Evolutionary conservation across 805 yeast genomes (phyloP).

Genomic region (Diddensiella caesifluorescens): DNA sequence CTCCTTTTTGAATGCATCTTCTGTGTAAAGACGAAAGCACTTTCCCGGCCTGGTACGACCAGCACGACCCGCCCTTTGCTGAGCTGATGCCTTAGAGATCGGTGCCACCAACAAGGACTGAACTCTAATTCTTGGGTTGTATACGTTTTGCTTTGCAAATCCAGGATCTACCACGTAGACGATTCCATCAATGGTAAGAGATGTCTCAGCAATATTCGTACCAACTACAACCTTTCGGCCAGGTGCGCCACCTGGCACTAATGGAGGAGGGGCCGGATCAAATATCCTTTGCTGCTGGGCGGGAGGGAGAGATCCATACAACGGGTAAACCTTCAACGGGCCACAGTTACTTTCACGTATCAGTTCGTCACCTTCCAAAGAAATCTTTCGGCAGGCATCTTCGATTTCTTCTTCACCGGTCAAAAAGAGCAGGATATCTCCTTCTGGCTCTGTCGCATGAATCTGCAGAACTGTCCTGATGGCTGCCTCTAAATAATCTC

Average conservation of each 20-base stretch:
- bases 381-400: slow-evolving; percentile 86
- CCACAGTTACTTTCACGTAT: slow-evolving; percentile 88
- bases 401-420: slow-evolving; percentile 99
- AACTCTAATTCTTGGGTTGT: slow-evolving; percentile 92
- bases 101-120: slow-evolving; percentile 93
- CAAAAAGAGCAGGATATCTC: slow-evolving; percentile 79
- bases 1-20: slow-evolving; percentile 92
- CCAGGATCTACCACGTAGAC: slow-evolving; percentile 98
- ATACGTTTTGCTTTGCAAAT: slow-evolving; percentile 91
- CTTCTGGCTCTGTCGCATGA: slow-evolving; percentile 93
- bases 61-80: slow-evolving; percentile 99
- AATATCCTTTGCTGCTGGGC: slow-evolving; percentile 90
- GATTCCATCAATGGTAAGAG: slow-evolving; percentile 94
- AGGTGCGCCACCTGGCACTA: slow-evolving; percentile 72
- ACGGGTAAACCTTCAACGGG: slow-evolving; percentile 82
- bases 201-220: slow-evolving; percentile 96
- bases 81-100: slow-evolving; percentile 94
- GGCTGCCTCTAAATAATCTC: slow-evolving; percentile 92
- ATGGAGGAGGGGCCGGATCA: slow-evolving; percentile 79
- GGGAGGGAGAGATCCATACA: slow-evolving; percentile 96
- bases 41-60: slow-evolving; percentile 99
- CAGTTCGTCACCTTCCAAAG: slow-evolving; percentile 83
- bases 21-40: slow-evolving; percentile 93
- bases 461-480: slow-evolving; percentile 92
- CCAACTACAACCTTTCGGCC: slow-evolving; percentile 91